Conservation (phyloP, 768 basidiomycete genomes). For the Xerocomellus amylosporus region DNA sequence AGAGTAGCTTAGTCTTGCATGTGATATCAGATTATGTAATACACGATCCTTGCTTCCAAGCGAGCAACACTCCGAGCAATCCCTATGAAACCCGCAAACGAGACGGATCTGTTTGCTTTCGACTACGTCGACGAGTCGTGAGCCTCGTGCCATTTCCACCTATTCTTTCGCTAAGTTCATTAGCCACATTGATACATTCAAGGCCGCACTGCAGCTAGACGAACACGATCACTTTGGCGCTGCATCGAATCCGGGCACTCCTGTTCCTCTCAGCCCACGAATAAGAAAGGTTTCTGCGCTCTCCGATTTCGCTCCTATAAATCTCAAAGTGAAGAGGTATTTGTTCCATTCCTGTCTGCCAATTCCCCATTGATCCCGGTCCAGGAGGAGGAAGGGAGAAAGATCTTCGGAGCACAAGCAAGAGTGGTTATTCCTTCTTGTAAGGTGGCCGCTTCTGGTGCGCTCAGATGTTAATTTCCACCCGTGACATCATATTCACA, state of each 20-base stretch:
- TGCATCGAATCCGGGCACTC: conserved; percentile 26
- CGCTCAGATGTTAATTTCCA: conserved; percentile 18
- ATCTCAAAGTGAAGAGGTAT: conserved; percentile 76
- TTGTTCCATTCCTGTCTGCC: background rate
- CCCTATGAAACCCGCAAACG: conserved; percentile 10
- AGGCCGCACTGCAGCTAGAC: conserved; percentile 64
- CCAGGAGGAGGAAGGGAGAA: conserved; percentile 38
- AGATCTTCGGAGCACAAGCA: conserved; percentile 44
- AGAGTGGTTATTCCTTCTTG: conserved; percentile 73
- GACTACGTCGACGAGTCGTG: conserved; percentile 76
- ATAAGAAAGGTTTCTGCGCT: conserved; percentile 80
- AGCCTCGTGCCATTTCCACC: conserved; percentile 20
- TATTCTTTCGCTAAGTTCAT: background rate
- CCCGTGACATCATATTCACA: conserved; percentile 2
- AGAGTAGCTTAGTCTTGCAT: too few species aligned
- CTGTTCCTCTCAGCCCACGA: conserved; percentile 39
- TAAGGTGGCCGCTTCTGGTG: conserved; percentile 87
- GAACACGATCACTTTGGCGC: conserved; percentile 37
- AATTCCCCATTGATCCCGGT: conserved; percentile 1
- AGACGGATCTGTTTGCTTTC: conserved; percentile 36
- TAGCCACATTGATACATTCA: conserved; percentile 75
- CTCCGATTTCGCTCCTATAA: conserved; percentile 88
- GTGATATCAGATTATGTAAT: conserved; percentile 23
- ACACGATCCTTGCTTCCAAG: background rate
- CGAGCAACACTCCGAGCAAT: background rate